Evolutionary conservation across 805 yeast species (phyloP).

Genomic region (Candida nonsorbophila): DNA sequence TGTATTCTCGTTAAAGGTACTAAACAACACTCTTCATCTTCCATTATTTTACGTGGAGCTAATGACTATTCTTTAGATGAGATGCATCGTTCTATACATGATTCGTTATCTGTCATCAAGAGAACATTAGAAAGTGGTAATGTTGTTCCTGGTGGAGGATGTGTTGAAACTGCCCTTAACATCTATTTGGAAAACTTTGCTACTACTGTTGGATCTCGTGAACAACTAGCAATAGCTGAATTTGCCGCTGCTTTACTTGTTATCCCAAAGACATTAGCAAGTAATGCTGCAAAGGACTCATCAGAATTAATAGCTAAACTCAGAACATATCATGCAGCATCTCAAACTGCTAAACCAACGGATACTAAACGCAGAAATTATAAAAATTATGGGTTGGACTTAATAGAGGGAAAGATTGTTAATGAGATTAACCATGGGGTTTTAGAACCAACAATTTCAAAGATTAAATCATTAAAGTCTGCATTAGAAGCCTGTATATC

Average conservation of each 20-base stretch:
- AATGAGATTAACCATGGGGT: constrained; percentile 84
- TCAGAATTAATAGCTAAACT: constrained; percentile 91
- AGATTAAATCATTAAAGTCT: constrained; percentile 86
- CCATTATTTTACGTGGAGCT: constrained; percentile 91
- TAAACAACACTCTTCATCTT: constrained; percentile 83
- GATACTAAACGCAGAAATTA: constrained; percentile 82
- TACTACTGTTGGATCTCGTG: constrained; percentile 95
- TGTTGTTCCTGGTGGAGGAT: constrained; percentile 99
- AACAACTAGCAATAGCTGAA: constrained; percentile 96
- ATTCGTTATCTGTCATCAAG: constrained; percentile 89
- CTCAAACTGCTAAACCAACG: constrained; percentile 80
- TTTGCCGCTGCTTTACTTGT: constrained; percentile 86
- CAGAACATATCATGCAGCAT: constrained; percentile 93
- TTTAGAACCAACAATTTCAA: constrained; percentile 90
- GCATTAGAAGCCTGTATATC: constrained; percentile 99
- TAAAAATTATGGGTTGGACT: constrained; percentile 88
- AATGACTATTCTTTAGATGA: constrained; percentile 94
- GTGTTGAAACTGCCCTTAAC: constrained; percentile 95
- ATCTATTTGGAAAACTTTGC: constrained; percentile 95
- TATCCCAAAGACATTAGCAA: constrained; percentile 95
- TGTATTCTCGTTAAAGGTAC: constrained; percentile 90
- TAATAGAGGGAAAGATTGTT: constrained; percentile 85
- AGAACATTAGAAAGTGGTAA: constrained; percentile 91
- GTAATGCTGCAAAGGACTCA: constrained; percentile 96
- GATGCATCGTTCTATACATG: constrained; percentile 97